Conservation (phyloP, 768 basidiomycete genomes). For the Mycena latifolia region DNA sequence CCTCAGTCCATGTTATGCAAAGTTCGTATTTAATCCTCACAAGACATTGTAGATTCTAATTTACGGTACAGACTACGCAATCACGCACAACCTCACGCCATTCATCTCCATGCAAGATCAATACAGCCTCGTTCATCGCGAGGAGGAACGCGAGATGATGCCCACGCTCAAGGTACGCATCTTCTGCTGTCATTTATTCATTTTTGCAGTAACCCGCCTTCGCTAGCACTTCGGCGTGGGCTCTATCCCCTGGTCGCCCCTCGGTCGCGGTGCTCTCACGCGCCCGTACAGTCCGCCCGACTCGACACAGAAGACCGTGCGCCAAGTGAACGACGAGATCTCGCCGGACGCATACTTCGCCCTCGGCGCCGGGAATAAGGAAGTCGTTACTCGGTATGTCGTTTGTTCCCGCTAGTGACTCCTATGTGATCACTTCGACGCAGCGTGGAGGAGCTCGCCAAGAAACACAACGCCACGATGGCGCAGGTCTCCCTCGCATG, state of each 20-base stretch:
- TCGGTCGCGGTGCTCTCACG: background rate
- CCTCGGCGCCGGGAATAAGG: slow-evolving; percentile 6
- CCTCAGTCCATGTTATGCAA: slow-evolving; percentile 66
- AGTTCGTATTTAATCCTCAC: slow-evolving; percentile 46
- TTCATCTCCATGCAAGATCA: slow-evolving; percentile 82
- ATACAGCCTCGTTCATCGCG: too few relatives aligned
- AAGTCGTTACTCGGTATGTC: slow-evolving; percentile 3
- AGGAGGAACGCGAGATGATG: slow-evolving; percentile 74
- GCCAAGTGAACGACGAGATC: slow-evolving; percentile 20
- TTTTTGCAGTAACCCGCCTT: background rate
- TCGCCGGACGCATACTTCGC: background rate
- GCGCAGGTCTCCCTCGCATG: slow-evolving; percentile 58
- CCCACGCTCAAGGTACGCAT: slow-evolving; percentile 61
- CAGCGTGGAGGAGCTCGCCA: slow-evolving; percentile 19
- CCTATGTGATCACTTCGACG: background rate
- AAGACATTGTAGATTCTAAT: background rate
- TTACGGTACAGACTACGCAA: slow-evolving; percentile 63
- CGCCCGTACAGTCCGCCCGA: background rate
- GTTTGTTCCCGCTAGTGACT: too few relatives aligned
- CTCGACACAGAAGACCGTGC: slow-evolving; percentile 31
- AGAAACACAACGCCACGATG: slow-evolving; percentile 52
- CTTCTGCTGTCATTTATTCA: background rate
- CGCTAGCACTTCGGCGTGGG: slow-evolving; percentile 1
- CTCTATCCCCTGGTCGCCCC: slow-evolving; percentile 7
- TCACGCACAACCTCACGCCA: slow-evolving; percentile 65